Percentiles rank a stretch among this genome's conserved stretches.
Evolutionary conservation across 2,329 filamentous ascomycete genomes (phyloP).

Genomic region (Curvularia lunata): DNA sequence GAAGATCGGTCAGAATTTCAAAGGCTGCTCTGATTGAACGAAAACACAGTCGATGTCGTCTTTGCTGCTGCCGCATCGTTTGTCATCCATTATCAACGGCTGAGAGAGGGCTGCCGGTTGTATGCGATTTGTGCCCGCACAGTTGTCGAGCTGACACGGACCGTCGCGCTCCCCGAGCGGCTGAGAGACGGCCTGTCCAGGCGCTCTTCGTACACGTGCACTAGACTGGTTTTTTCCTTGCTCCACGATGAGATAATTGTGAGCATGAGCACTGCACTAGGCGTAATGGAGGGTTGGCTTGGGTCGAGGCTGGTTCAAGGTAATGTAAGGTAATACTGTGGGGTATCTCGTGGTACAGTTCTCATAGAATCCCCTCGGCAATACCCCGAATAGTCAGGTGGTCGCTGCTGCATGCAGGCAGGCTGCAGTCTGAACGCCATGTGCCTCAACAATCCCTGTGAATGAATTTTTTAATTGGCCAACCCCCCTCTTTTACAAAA

Average conservation of each 20-base stretch:
- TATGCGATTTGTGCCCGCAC: slow-evolving; percentile 15
- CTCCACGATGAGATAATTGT: slow-evolving; percentile 11
- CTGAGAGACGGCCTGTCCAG: slow-evolving; percentile 24
- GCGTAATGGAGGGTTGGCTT: slow-evolving; percentile 4
- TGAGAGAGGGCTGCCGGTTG: slow-evolving; percentile 17
- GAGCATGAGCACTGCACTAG: slow-evolving; percentile 5
- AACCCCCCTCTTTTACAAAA: slow-evolving; percentile 34
- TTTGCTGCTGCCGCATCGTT: slow-evolving; percentile 18
- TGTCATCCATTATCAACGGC: slow-evolving; percentile 20
- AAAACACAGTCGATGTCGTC: slow-evolving; percentile 31
- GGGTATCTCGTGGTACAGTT: slow-evolving; percentile 23
- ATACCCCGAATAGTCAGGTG: slow-evolving; percentile 40
- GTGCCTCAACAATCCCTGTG: slow-evolving; percentile 35
- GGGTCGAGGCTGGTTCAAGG: slow-evolving; percentile 9
- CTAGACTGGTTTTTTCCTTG: slow-evolving; percentile 22
- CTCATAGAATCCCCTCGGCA: slow-evolving; percentile 23
- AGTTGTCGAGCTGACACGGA: slow-evolving; percentile 30
- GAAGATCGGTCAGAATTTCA: slow-evolving; percentile 21
- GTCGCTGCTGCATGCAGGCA: slow-evolving; percentile 37
- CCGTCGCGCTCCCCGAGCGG: slow-evolving; percentile 29
- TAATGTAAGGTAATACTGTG: slow-evolving; percentile 11
- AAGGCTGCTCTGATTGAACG: slow-evolving; percentile 34
- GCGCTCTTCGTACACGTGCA: slow-evolving; percentile 27
- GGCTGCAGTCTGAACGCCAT: slow-evolving; percentile 31
- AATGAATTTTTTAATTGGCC: slow-evolving; percentile 36